These are phyloP conservation scores for Remersonia thermophila DNA, from an alignment of 2,329 filamentous ascomycete genomes.

Conservation along the genomic window DNA sequence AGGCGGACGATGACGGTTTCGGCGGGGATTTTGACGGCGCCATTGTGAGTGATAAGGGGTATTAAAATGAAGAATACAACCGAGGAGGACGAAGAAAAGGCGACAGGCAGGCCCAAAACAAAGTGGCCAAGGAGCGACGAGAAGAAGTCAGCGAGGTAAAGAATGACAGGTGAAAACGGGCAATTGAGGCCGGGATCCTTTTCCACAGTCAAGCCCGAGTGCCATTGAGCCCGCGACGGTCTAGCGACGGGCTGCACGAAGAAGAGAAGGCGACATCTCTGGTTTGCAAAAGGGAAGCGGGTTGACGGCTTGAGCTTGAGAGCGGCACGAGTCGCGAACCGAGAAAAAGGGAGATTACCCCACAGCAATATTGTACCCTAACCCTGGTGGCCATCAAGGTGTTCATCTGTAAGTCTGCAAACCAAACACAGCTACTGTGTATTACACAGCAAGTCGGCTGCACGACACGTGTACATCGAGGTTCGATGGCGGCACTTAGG, in stretches of 20 bases:
- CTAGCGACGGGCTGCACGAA: background rate
- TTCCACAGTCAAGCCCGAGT: conserved; percentile 3
- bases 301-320: conserved; percentile 2
- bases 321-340: background rate
- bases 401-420: too few species aligned
- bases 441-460: too few species aligned
- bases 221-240: conserved; percentile 8
- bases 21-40: conserved; percentile 15
- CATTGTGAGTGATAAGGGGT: conserved; percentile 7
- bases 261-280: conserved; percentile 13
- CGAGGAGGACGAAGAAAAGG: background rate
- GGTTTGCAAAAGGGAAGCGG: background rate
- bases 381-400: too few species aligned
- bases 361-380: background rate
- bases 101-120: conserved; percentile 1
- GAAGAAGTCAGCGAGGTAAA: too few species aligned
- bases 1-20: conserved; percentile 14
- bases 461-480: too few species aligned
- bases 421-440: too few species aligned
- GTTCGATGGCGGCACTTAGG: too few species aligned
- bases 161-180: background rate
- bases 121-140: background rate
- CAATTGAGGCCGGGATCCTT: conserved; percentile 1
- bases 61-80: conserved; percentile 2
- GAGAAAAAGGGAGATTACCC: background rate